Percentiles rank a stretch among this genome's conserved stretches.
Conservation (phyloP, 2,329 filamentous ascomycete genomes). For the Bipolaris zeicola region DNA sequence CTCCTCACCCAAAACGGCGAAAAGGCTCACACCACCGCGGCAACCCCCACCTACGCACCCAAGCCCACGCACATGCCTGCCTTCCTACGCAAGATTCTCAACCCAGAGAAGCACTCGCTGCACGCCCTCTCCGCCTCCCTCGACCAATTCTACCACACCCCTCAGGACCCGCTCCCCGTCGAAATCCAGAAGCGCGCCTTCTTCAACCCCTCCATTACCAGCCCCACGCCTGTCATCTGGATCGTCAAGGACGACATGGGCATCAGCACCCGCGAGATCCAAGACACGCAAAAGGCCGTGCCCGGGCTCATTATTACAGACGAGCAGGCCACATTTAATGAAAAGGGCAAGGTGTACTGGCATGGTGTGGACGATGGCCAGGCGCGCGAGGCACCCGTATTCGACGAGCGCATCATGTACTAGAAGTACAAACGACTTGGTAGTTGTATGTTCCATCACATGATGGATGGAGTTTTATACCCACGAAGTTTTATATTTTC, state of each 20-base stretch:
- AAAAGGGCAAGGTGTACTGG: conserved; percentile 54
- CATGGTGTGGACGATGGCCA: conserved; percentile 45
- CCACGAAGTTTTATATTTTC: neutral
- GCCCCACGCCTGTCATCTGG: conserved; percentile 53
- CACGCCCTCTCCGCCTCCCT: conserved; percentile 37
- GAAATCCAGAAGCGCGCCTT: conserved; percentile 51
- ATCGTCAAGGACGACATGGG: conserved; percentile 53
- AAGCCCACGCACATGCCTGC: conserved; percentile 36
- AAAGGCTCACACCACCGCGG: conserved; percentile 2
- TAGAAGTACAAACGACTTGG: conserved; percentile 16
- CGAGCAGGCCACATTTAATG: conserved; percentile 53
- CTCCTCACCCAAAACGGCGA: conserved; percentile 18
- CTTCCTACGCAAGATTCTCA: conserved; percentile 42
- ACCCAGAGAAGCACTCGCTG: conserved; percentile 42
- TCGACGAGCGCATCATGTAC: conserved; percentile 46
- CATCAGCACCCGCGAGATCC: conserved; percentile 51
- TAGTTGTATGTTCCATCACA: too few relatives aligned
- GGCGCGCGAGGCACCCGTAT: conserved; percentile 53
- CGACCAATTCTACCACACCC: conserved; percentile 40
- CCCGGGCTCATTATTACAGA: conserved; percentile 51
- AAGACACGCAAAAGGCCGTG: conserved; percentile 47
- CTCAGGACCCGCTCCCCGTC: conserved; percentile 39
- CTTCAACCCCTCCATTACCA: conserved; percentile 52
- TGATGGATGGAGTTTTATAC: neutral
- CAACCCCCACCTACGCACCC: conserved; percentile 21